These are phyloP conservation scores for Trichosanthes truncata DNA, from an alignment of 306 rosid genomes.

Conservation along the genomic window DNA sequence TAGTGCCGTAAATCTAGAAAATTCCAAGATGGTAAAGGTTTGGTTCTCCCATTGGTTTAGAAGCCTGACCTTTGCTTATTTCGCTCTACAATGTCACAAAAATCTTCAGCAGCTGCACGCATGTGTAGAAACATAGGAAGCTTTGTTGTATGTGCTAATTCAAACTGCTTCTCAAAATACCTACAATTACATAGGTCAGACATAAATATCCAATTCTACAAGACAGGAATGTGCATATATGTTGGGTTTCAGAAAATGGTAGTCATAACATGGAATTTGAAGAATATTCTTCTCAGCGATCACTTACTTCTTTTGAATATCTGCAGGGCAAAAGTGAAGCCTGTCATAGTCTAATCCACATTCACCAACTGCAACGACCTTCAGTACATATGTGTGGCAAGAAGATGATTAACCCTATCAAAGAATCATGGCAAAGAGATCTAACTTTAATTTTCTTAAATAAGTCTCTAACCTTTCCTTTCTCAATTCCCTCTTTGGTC, in stretches of 20 bases:
- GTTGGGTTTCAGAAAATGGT: neutral
- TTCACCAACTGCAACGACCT: slow-evolving; percentile 97
- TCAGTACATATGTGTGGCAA: neutral
- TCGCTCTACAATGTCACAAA: slow-evolving; percentile 75
- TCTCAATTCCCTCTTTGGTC: slow-evolving; percentile 83
- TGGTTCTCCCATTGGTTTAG: neutral
- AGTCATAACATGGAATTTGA: neutral
- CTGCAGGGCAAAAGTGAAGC: slow-evolving; percentile 82
- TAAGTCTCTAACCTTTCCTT: slow-evolving; percentile 59
- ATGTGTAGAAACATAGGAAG: slow-evolving; percentile 94
- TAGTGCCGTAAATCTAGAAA: neutral
- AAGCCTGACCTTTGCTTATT: slow-evolving; percentile 51
- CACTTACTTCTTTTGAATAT: slow-evolving; percentile 78
- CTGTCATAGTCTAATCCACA: slow-evolving; percentile 97
- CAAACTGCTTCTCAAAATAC: slow-evolving; percentile 92
- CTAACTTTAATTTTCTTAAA: neutral
- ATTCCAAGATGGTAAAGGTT: neutral
- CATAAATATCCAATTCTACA: neutral
- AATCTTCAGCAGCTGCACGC: slow-evolving; percentile 93
- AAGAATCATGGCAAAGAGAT: neutral
- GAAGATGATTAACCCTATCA: neutral
- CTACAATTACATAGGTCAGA: slow-evolving; percentile 25
- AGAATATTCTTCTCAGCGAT: neutral
- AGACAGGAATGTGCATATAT: neutral
- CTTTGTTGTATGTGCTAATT: slow-evolving; percentile 63